phyloP scores from a whole-genome alignment of 1,139 yeast genomes.

The Diutina neorugosa region DNA sequence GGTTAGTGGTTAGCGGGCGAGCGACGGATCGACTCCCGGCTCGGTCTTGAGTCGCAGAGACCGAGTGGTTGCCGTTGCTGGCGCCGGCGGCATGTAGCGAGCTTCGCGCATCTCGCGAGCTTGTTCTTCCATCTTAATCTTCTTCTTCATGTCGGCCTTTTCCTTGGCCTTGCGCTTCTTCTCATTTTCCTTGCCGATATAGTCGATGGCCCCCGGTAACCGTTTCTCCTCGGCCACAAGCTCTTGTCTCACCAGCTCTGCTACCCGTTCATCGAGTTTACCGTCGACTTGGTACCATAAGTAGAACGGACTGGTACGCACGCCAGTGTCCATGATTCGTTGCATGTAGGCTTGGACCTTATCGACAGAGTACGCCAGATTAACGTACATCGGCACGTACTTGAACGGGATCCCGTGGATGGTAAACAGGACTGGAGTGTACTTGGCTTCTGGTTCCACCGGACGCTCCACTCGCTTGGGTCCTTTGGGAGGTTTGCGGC shows the following conservation, averaged over 20 bases:
- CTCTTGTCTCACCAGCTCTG: conserved; percentile 33
- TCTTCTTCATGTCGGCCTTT: conserved; percentile 3
- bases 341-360: conserved; percentile 53
- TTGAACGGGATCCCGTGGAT: conserved; percentile 53
- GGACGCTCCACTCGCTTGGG: conserved; percentile 14
- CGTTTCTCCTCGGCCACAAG: conserved; percentile 30
- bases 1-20: not conserved
- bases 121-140: conserved; percentile 2
- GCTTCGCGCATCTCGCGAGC: not conserved
- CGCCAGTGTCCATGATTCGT: conserved; percentile 46
- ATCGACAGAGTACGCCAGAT: conserved; percentile 50
- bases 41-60: not conserved
- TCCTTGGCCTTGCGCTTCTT: conserved; percentile 5
- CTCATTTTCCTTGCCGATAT: conserved; percentile 3
- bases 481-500: conserved; percentile 14
- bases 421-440: conserved; percentile 52
- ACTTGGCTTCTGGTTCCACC: conserved; percentile 30
- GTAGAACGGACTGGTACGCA: conserved; percentile 46
- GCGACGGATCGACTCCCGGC: not conserved
- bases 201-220: conserved; percentile 21
- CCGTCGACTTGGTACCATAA: conserved; percentile 86
- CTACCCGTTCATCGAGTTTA: conserved; percentile 49
- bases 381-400: conserved; percentile 54
- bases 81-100: not conserved
- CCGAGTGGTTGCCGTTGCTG: no score